phyloP scores from a whole-genome alignment of 2,329 filamentous ascomycete species.

The Fusarium veterinarium region DNA sequence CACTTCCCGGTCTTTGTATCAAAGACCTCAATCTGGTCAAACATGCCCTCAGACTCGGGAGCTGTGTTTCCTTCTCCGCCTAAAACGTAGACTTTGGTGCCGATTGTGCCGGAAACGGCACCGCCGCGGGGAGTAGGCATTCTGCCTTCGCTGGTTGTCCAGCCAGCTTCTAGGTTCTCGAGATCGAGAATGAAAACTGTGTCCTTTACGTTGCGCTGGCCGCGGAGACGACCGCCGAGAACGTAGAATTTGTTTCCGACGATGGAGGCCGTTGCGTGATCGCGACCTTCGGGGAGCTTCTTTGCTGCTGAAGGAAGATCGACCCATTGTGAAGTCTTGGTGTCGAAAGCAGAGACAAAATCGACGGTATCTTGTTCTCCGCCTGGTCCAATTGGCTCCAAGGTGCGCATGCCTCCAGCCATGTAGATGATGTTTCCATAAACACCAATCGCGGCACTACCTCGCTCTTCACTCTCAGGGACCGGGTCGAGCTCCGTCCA shows the following conservation, averaged over 20 bases:
- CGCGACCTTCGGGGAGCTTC: slow-evolving; percentile 48
- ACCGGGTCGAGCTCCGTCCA: slow-evolving; percentile 47
- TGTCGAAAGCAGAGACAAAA: slow-evolving; percentile 49
- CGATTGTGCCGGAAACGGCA: slow-evolving; percentile 44
- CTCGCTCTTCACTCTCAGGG: slow-evolving; percentile 45
- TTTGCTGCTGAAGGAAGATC: slow-evolving; percentile 39
- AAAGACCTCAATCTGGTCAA: slow-evolving; percentile 47
- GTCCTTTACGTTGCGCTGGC: slow-evolving; percentile 47
- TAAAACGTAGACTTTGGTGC: slow-evolving; percentile 48
- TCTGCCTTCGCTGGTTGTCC: slow-evolving; percentile 41
- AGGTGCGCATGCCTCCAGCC: slow-evolving; percentile 51
- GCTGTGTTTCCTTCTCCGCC: slow-evolving; percentile 52
- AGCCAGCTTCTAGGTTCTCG: slow-evolving; percentile 38
- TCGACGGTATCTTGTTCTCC: slow-evolving; percentile 45
- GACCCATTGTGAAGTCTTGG: slow-evolving; percentile 42
- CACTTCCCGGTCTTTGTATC: slow-evolving; percentile 45
- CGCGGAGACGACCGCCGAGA: slow-evolving; percentile 49
- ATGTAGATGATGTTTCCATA: slow-evolving; percentile 49
- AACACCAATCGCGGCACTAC: slow-evolving; percentile 50
- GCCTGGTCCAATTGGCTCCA: slow-evolving; percentile 12
- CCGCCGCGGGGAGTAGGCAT: slow-evolving; percentile 55
- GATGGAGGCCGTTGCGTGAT: slow-evolving; percentile 50
- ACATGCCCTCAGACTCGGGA: slow-evolving; percentile 36
- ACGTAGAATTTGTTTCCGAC: slow-evolving; percentile 51
- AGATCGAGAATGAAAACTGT: slow-evolving; percentile 53